Evolutionary conservation across 2,329 filamentous ascomycete species (phyloP).

Genomic region (Botryosphaeria dothidea): DNA sequence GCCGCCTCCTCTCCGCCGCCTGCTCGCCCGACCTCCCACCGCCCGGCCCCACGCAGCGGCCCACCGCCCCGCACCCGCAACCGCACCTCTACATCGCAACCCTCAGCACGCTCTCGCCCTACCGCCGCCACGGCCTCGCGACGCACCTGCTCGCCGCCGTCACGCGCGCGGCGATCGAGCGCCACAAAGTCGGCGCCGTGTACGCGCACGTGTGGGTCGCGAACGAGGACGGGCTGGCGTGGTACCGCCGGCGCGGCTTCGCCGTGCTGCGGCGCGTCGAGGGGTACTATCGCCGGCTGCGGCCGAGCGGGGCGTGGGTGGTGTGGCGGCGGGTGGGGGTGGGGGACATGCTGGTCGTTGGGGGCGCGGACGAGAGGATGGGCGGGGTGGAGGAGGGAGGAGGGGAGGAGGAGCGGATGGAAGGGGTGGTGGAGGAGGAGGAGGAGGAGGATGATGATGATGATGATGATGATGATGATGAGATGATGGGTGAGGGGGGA

Average conservation of each 20-base stretch:
- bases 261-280: conserved; percentile 52
- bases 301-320: conserved; percentile 57
- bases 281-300: conserved; percentile 61
- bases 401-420: neutral
- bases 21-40: neutral
- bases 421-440: neutral
- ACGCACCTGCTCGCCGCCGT: conserved; percentile 51
- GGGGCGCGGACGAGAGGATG: neutral
- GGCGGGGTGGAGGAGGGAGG: neutral
- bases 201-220: conserved; percentile 66
- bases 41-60: conserved; percentile 11
- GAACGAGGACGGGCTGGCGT: conserved; percentile 60
- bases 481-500: neutral
- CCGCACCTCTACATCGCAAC: conserved; percentile 62
- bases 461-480: neutral
- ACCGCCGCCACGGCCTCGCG: conserved; percentile 59
- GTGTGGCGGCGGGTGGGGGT: conserved; percentile 47
- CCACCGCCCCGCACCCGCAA: neutral
- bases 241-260: conserved; percentile 63
- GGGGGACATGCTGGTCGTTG: conserved; percentile 25
- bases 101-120: conserved; percentile 60
- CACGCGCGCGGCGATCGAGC: conserved; percentile 48
- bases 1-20: conserved; percentile 41
- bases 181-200: conserved; percentile 54
- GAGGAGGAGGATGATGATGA: neutral